Percentiles rank a stretch among this genome's conserved stretches.
phyloP scores from a whole-genome alignment of 1,284 basidiomycete species.

The Sporisorium exsertum region DNA sequence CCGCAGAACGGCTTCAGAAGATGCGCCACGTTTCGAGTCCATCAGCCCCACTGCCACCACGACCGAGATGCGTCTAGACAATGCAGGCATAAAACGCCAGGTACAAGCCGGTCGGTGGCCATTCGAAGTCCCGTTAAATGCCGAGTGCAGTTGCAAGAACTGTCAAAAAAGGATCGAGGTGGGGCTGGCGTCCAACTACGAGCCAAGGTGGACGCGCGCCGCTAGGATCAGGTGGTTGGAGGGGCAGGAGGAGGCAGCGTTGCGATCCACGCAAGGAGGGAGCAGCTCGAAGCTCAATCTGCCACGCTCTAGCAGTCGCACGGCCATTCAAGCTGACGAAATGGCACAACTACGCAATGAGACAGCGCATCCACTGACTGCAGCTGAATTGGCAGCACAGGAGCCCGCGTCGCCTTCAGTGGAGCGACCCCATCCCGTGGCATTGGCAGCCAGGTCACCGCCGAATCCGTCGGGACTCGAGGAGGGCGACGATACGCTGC shows the following conservation, averaged over 20 bases:
- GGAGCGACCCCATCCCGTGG: slow-evolving; percentile 8
- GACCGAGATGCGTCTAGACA: slow-evolving; percentile 22
- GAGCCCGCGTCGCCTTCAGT: slow-evolving; percentile 22
- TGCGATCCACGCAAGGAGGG: not conserved
- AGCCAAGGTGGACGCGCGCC: slow-evolving; percentile 38
- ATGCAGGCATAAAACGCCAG: slow-evolving; percentile 17
- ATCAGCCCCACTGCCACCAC: slow-evolving; percentile 4
- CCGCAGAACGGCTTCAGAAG: slow-evolving; percentile 29
- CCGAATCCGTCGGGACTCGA: slow-evolving; percentile 24
- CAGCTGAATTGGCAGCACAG: slow-evolving; percentile 33
- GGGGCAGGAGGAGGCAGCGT: slow-evolving; percentile 25
- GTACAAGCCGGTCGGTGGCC: slow-evolving; percentile 44
- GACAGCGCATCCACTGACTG: slow-evolving; percentile 32
- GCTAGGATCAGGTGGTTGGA: slow-evolving; percentile 41
- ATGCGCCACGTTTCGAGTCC: slow-evolving; percentile 7
- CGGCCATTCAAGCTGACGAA: slow-evolving; percentile 46
- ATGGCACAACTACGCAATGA: slow-evolving; percentile 39
- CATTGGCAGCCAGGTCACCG: not conserved
- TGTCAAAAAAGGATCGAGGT: slow-evolving; percentile 42
- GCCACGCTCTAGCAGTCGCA: slow-evolving; percentile 25
- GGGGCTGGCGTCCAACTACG: slow-evolving; percentile 31
- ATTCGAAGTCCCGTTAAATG: slow-evolving; percentile 40
- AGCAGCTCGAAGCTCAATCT: not conserved
- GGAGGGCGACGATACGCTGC: slow-evolving; percentile 36
- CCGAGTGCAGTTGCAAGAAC: slow-evolving; percentile 47